Evolutionary conservation across 2,329 filamentous ascomycete species (phyloP).

Genomic region (Trichophyton mentagrophytes): DNA sequence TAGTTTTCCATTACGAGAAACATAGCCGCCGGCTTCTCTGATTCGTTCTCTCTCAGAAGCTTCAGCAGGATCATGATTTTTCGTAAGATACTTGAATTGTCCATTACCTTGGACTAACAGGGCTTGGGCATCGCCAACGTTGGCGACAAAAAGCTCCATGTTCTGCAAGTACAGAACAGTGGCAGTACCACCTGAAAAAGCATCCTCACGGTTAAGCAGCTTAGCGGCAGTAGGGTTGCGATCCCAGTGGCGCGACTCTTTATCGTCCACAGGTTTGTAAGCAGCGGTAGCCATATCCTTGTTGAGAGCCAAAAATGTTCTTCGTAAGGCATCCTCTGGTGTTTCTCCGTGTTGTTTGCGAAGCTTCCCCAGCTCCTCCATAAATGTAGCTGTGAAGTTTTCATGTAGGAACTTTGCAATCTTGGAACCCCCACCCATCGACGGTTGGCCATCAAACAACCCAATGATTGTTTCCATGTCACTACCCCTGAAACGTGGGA

Average conservation of each 20-base stretch:
- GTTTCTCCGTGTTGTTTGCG: constrained; percentile 57
- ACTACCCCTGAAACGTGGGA: constrained; percentile 78
- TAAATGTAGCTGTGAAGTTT: constrained; percentile 79
- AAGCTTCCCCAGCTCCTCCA: constrained; percentile 63
- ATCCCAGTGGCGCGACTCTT: constrained; percentile 46
- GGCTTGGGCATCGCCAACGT: constrained; percentile 91
- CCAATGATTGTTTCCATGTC: constrained; percentile 84
- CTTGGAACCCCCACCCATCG: constrained; percentile 81
- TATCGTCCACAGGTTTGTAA: constrained; percentile 65
- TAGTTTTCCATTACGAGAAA: constrained; percentile 83
- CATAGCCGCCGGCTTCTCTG: constrained; percentile 86
- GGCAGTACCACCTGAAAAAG: constrained; percentile 80
- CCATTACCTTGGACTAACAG: constrained; percentile 86
- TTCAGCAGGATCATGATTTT: constrained; percentile 88
- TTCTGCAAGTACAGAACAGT: constrained; percentile 82
- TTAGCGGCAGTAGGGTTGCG: constrained; percentile 58
- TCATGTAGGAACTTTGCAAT: constrained; percentile 95
- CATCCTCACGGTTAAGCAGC: constrained; percentile 74
- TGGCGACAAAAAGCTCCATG: constrained; percentile 85
- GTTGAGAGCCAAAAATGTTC: constrained; percentile 80
- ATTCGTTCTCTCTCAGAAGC: constrained; percentile 73
- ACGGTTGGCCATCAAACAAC: constrained; percentile 89
- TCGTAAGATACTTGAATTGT: constrained; percentile 67
- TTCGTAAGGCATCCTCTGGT: constrained; percentile 67
- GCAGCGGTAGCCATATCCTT: constrained; percentile 84